A percentile compares a stretch with the other conserved stretches of the same genome.
phyloP scores from a whole-genome alignment of 768 basidiomycete genomes.

The Amanita fuliginea region DNA sequence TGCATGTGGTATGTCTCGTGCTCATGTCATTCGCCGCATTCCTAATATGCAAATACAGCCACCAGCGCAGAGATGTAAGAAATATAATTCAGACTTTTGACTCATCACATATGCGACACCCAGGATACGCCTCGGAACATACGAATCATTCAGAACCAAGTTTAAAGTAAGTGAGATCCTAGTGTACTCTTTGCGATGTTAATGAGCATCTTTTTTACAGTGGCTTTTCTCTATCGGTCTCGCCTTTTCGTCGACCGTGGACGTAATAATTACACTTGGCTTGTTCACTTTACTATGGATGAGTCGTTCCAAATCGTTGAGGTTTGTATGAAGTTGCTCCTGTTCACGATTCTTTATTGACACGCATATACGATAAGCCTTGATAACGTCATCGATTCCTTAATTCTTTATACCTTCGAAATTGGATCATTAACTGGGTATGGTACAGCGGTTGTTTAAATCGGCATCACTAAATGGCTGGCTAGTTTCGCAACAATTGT shows the following conservation, averaged over 20 bases:
- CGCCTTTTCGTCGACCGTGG: constrained; percentile 28
- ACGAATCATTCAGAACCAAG: constrained; percentile 10
- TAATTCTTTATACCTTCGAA: constrained; percentile 32
- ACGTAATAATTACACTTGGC: constrained; percentile 25
- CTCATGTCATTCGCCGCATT: not conserved
- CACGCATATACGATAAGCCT: constrained; percentile 13
- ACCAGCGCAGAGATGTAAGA: constrained; percentile 16
- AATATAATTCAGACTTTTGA: not conserved
- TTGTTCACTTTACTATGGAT: constrained; percentile 21
- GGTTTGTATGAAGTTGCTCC: constrained; percentile 11
- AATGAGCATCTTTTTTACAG: constrained; percentile 11
- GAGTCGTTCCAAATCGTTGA: constrained; percentile 19
- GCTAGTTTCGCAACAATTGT: constrained; percentile 30
- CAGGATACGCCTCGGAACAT: constrained; percentile 14
- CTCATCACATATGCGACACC: not conserved
- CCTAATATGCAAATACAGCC: constrained; percentile 3
- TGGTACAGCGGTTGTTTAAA: not conserved
- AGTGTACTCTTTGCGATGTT: not conserved
- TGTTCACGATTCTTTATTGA: not conserved
- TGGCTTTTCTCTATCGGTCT: constrained; percentile 36
- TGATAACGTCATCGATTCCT: constrained; percentile 24
- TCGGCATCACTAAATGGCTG: not conserved
- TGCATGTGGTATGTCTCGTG: constrained; percentile 1
- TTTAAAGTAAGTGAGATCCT: constrained; percentile 10
- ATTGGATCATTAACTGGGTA: constrained; percentile 29